Base-by-base conservation (phyloP, 2,329 filamentous ascomycete species). In the Seiridium unicorne region DNA sequence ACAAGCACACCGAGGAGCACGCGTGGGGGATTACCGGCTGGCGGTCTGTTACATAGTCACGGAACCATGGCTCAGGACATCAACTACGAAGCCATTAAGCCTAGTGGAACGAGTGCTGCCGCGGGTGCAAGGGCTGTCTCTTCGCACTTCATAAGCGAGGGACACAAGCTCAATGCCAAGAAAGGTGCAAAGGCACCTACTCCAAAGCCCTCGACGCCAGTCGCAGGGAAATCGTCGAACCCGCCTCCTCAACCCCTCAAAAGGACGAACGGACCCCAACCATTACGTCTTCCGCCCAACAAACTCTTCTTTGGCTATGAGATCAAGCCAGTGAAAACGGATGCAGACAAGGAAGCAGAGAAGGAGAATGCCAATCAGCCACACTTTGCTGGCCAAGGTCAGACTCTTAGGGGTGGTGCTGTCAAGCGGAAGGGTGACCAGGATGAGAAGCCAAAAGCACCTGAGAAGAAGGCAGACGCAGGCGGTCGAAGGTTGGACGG, bases 21-120 rank as follows among this genome's bases (percentile, higher is more conserved):
- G 3, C 79, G 82, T 1, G 84, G 85, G 59, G 86, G 86, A 10
- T 74, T 90, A 61, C 89, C 89, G 6, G 79, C 85, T 1, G 90
- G 92, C 35, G 92, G 93, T 4, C 77, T 90, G 13, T 75, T 97
- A 32, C 93, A 96, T 74, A 87, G 82, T 63, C 91, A 96, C 68
- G 95, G 95, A 9, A 93, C 89, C 62, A 99, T 99, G 95, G 93
- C 95, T 0, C 92, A 97, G 69, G 87, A 92, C n/a, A 98, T 99
- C 80, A 97, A 97, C 80, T 99, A 98, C 76, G 85, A 87, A 57
- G 86, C 93, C 38, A 96, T 99, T 66, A 92, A 93, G 0, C 93
- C 95, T 1, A 88, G 88, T 3, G 84, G 91, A 5, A 85, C 82
- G 2, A 83, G 87, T 11, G 88, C 86, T 11, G 85, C 85, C 5